Base-by-base conservation (phyloP, 1,284 basidiomycete species). In the Meripilus lineatus region DNA sequence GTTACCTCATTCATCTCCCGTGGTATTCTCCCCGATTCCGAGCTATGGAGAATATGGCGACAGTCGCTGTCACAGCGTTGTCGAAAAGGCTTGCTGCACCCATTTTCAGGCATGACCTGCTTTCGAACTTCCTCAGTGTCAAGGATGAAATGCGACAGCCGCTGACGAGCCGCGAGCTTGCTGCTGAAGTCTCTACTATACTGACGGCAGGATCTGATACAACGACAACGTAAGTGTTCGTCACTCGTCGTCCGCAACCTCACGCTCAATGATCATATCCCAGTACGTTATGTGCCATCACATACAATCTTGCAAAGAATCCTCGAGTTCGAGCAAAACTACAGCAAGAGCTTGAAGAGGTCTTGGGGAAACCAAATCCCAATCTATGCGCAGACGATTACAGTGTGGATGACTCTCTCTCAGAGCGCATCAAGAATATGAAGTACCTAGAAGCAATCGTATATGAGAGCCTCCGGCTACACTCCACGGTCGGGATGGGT, bases 201-300 rank as follows among this genome's bases (percentile, higher is more conserved):
- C 74, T 93, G 17, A 91, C 93, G 52, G 91, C 89, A 23, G 89
- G 87, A 3, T 84, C 81, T 8, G 88, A 90, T 56, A 90, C 87
- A 2, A 89, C 87, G 1, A 89, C 89, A 41, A 91, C 90, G 86
- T 87, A 54, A 50, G 79, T 37, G 8, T 7, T 30, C 15, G 45
- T 17, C 45, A 42, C n/a, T 30, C 10, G 28, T n/a, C 10, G 10
- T 10, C n/a, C 10, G 28, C 28, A n/a, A 30, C n/a, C 28, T n/a
- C 28, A 10, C 10, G 28, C n/a, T 22, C 28, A 17, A 20, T 24
- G 11, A 36, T 13, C 34, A 13, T 36, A 11, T 13, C n/a, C n/a
- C 6, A 61, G 52, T n/a, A 57, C 63, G 4, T 63, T 64, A 39
- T 55, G 87, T 53, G 89, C 88, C 7, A 89, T 94, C 56, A 75